phyloP scores from a whole-genome alignment of 2,329 filamentous ascomycete species.

The Aspergillus awamori region DNA sequence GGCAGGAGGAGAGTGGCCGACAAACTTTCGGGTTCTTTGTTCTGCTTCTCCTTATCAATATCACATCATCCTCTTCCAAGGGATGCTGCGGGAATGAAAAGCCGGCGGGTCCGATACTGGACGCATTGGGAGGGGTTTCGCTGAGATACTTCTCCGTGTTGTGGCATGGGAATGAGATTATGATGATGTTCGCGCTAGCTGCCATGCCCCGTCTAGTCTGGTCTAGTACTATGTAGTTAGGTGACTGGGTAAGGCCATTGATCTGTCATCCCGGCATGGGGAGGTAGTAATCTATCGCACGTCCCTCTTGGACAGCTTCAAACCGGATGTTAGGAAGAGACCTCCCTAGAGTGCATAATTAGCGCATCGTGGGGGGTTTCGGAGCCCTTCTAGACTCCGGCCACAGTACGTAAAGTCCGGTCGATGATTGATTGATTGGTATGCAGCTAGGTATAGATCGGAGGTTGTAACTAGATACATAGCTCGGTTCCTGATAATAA shows the following conservation, averaged over 20 bases:
- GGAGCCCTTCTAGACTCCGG: constrained; percentile 2
- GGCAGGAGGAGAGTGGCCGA: not conserved
- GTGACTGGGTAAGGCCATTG: not conserved
- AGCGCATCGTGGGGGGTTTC: not conserved
- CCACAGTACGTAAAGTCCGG: not conserved
- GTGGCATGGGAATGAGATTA: not conserved
- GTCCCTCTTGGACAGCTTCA: not conserved
- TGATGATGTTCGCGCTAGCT: not conserved
- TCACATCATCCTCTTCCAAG: not conserved
- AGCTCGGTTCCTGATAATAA: not conserved
- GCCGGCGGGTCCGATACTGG: not conserved
- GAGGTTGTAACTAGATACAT: not conserved
- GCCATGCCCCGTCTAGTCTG: not conserved
- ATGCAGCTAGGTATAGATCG: not conserved
- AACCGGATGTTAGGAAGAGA: not conserved
- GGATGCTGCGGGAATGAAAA: not conserved
- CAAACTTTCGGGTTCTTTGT: constrained; percentile 5
- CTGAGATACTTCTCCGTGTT: too few relatives aligned
- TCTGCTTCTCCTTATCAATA: not conserved
- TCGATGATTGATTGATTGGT: too few relatives aligned
- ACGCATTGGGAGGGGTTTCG: too few relatives aligned
- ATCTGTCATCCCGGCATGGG: not conserved
- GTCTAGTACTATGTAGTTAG: not conserved
- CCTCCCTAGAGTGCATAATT: not conserved
- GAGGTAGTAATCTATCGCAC: not conserved